These are phyloP conservation scores for Candida morakotiae DNA, from an alignment of 805 yeast genomes.

Conservation along the genomic window DNA sequence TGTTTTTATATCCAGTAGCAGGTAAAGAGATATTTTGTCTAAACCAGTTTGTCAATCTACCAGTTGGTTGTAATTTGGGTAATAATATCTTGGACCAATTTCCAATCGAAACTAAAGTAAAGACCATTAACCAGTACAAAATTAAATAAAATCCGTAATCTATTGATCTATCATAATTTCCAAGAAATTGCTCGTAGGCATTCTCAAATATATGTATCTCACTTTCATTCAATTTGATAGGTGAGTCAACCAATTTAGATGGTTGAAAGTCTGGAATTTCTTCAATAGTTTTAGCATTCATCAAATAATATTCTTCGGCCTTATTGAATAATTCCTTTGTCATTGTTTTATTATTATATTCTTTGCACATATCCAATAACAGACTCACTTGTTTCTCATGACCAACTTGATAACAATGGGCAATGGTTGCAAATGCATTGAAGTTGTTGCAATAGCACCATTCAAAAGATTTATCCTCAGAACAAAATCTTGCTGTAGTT, in stretches of 20 bases:
- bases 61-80: constrained; percentile 21
- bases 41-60: constrained; percentile 25
- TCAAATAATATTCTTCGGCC: constrained; percentile 16
- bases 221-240: constrained; percentile 23
- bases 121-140: constrained; percentile 28
- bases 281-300: constrained; percentile 12
- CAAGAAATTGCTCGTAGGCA: constrained; percentile 34
- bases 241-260: constrained; percentile 10
- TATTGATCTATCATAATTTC: constrained; percentile 41
- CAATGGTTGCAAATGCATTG: constrained; percentile 33
- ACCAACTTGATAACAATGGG: constrained; percentile 29
- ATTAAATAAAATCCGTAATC: constrained; percentile 35
- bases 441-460: constrained; percentile 25
- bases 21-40: constrained; percentile 36
- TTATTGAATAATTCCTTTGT: constrained; percentile 18
- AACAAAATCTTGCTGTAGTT: constrained; percentile 19
- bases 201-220: constrained; percentile 15
- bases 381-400: constrained; percentile 19
- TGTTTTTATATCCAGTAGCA: constrained; percentile 26
- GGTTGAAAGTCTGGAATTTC: constrained; percentile 8
- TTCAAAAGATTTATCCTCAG: constrained; percentile 5
- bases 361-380: constrained; percentile 22
- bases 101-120: constrained; percentile 19
- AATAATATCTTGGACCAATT: constrained; percentile 31
- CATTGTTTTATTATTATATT: constrained; percentile 16